Base-by-base conservation (phyloP, 192 early-diverging fungal species). In the Dimargaris verticillata region DNA sequence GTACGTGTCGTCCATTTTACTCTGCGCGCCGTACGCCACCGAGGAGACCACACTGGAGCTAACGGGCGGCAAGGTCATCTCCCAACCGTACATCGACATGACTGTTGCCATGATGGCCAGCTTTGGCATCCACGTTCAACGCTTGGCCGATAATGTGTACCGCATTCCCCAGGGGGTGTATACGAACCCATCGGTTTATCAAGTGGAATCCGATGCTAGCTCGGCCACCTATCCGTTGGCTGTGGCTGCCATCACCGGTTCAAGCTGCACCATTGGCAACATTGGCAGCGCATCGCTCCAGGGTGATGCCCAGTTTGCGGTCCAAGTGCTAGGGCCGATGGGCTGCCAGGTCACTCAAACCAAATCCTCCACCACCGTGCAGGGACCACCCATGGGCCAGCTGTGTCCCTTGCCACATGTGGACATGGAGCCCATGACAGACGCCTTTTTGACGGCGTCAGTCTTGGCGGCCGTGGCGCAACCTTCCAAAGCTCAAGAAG, bases 381-480 rank as follows among this genome's bases (percentile, higher is more conserved):
- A 73, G 41, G 95, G 95, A 0, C 95, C 95, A 22, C 69, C 80
- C 26, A 68, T 77, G 20, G 88, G 87, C 14, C 63, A 64, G 47
- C 74, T 98, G 47, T 64, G 61, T 33, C 84, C 92, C 29, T 67
- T 98, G 18, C 67, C 80, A 12, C 64, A 74, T 28, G 85, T 98
- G 61, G 89, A 98, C 68, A 98, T 98, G 95, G 92, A 95, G 73
- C 87, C 88, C 18, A 95, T 98, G 93, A 98, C 95, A 0, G 95
- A 98, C 65, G 95, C 95, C 13, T 99, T 99, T 76, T 75, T 99
- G 64, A 99, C 95, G 0, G 92, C 93, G 0, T 80, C 88, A 0
- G 92, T 87, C 29, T 74, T 99, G 17, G 93, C 93, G 13, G 92
- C 93, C 9, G 89, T 91, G 10, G 90, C 95, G 0, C 61, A 64